A percentile compares a stretch with the other conserved stretches of the same genome.
Evolutionary conservation across 345 rosid species (phyloP).

Genomic region (Acer yangbiense): DNA sequence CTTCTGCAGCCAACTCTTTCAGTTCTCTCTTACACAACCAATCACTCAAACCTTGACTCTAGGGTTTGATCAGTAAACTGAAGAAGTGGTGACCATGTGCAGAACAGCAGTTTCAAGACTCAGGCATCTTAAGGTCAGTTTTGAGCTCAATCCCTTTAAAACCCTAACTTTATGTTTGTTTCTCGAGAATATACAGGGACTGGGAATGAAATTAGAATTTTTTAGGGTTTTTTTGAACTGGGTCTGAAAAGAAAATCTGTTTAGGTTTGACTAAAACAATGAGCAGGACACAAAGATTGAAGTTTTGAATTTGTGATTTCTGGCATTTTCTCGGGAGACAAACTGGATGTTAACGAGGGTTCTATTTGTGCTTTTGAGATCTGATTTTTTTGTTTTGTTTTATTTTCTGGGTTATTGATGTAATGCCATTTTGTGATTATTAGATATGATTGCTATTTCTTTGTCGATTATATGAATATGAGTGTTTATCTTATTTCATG

Average conservation of each 20-base stretch:
- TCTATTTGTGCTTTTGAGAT: neutral
- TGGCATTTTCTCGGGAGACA: neutral
- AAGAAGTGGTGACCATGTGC: conserved; percentile 39
- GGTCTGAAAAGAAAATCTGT: neutral
- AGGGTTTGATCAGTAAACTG: conserved; percentile 18
- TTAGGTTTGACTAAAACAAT: neutral
- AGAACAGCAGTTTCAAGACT: conserved; percentile 60
- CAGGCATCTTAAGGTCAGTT: conserved; percentile 51
- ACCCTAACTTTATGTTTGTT: conserved; percentile 7
- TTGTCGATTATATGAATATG: neutral
- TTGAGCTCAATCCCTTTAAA: neutral
- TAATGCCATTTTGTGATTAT: neutral
- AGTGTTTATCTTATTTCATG: neutral
- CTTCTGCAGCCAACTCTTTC: neutral
- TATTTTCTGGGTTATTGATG: neutral
- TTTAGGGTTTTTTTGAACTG: conserved; percentile 7
- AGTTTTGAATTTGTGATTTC: neutral
- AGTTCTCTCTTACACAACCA: neutral
- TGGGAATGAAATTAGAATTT: neutral
- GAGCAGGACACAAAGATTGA: neutral
- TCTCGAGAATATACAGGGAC: conserved; percentile 1
- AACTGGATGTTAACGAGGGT: neutral
- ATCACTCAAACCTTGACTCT: neutral
- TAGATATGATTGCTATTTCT: neutral
- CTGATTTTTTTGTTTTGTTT: neutral